These are phyloP conservation scores for Trichoderma gracile DNA, from an alignment of 2,329 filamentous ascomycete genomes.

Conservation along the genomic window DNA sequence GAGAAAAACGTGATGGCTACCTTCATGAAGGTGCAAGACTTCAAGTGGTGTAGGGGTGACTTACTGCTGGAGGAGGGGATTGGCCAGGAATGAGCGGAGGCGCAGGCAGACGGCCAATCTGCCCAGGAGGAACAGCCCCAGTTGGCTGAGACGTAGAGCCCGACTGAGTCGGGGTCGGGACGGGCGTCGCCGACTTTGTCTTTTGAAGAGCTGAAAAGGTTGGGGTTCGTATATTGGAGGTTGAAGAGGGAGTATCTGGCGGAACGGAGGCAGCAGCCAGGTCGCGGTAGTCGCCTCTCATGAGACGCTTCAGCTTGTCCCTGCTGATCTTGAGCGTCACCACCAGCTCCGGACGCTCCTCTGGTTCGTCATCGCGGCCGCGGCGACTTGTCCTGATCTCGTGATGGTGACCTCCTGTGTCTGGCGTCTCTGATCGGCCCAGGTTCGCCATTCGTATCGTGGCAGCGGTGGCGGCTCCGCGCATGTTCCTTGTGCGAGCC, in stretches of 20 bases:
- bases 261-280: slow-evolving; percentile 38
- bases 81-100: slow-evolving; percentile 61
- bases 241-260: slow-evolving; percentile 38
- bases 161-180: slow-evolving; percentile 31
- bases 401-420: slow-evolving; percentile 67
- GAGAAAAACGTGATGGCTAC: not conserved
- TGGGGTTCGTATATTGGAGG: slow-evolving; percentile 37
- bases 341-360: slow-evolving; percentile 68
- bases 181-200: slow-evolving; percentile 43
- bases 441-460: slow-evolving; percentile 83
- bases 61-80: slow-evolving; percentile 61
- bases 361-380: slow-evolving; percentile 78
- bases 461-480: slow-evolving; percentile 82
- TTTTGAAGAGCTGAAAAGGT: slow-evolving; percentile 36
- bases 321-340: slow-evolving; percentile 74
- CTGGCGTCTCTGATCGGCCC: slow-evolving; percentile 85
- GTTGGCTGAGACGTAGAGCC: slow-evolving; percentile 40
- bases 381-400: slow-evolving; percentile 70
- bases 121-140: slow-evolving; percentile 50
- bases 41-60: slow-evolving; percentile 37
- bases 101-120: slow-evolving; percentile 69
- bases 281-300: slow-evolving; percentile 55
- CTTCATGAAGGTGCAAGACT: not conserved
- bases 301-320: slow-evolving; percentile 68
- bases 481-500: slow-evolving; percentile 82